Conservation (phyloP, 2,329 filamentous ascomycete species). For the Trichoderma citrinoviride region DNA sequence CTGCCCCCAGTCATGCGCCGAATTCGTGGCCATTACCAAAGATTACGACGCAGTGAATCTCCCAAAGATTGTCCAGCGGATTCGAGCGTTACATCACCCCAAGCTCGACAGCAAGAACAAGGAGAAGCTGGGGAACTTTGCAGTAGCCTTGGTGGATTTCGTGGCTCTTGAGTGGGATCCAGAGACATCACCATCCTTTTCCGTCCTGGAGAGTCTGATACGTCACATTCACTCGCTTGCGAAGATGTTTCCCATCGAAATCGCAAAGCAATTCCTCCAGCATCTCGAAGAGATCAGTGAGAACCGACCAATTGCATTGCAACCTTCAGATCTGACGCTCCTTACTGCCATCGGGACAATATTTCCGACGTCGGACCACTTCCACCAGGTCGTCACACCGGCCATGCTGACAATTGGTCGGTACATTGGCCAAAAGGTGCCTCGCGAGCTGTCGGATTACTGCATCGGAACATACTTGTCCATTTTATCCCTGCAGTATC, state of each 20-base stretch:
- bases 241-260: slow-evolving; percentile 76
- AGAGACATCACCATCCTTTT: slow-evolving; percentile 55
- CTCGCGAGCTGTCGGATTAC: slow-evolving; percentile 63
- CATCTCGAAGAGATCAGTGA: slow-evolving; percentile 60
- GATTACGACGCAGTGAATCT: slow-evolving; percentile 62
- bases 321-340: slow-evolving; percentile 72
- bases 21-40: slow-evolving; percentile 67
- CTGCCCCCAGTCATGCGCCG: slow-evolving; percentile 75
- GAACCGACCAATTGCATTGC: slow-evolving; percentile 51
- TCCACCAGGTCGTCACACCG: slow-evolving; percentile 91
- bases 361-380: slow-evolving; percentile 95
- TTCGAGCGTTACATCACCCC: slow-evolving; percentile 88
- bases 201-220: slow-evolving; percentile 72
- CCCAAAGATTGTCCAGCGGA: slow-evolving; percentile 79
- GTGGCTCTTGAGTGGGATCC: slow-evolving; percentile 49
- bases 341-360: slow-evolving; percentile 79
- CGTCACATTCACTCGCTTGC: slow-evolving; percentile 92
- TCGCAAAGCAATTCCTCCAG: slow-evolving; percentile 73
- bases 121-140: slow-evolving; percentile 69
- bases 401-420: slow-evolving; percentile 80
- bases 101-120: slow-evolving; percentile 85
- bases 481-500: slow-evolving; percentile 77
- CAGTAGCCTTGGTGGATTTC: slow-evolving; percentile 63
- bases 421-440: slow-evolving; percentile 75
- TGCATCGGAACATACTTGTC: slow-evolving; percentile 75